Base-by-base conservation (phyloP, 768 basidiomycete species). In the Amanita muscaria region DNA sequence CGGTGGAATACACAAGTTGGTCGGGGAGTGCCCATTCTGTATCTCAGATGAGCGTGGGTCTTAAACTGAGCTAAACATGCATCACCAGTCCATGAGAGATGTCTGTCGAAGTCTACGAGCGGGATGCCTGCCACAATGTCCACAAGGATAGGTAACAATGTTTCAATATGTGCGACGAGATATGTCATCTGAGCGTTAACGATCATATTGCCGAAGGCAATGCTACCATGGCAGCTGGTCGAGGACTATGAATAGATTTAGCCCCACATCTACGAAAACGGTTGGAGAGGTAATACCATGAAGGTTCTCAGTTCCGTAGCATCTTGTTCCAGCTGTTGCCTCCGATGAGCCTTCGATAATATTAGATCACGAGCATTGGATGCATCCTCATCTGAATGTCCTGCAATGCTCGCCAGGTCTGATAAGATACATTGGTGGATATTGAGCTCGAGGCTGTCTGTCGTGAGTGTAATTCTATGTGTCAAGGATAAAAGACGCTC, bases 1-100 rank as follows among this genome's bases (percentile, higher is more conserved):
- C 73, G 3, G 81, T 88, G 1, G 84, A 80, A 56, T 72, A 86
- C 1, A 87, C 81, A 31, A 93, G 73, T 55, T 90, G 85, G 61
- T 93, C 87, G 29, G 90, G 82, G 24, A 88, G 69, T 2, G 88
- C 75, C 88, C 88, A 91, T 51, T 88, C 89, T 91, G 48, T 38
- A 42, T 8, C 34, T 43, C 21, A 50, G 44, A 22, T 44, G 41
- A 49, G 25, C 5, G 40, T 5, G 29, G n/a, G 32, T 11, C 10
- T 18, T 18, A 4, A 14, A 5, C 4, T 21, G 32, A 21, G n/a
- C 16, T 11, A 38, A 31, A 36, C 30, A 48, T 23, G 29, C 12
- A 37, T 42, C 55, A 89, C 88, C 85, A 53, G 79, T 73, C 89
- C 89, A 92, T 4, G 80, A 80, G 4, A 92, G 65, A 50, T 77